Evolutionary conservation across 1,284 basidiomycete species (phyloP).

Genomic region (Tetrapyrgos nigripes): DNA sequence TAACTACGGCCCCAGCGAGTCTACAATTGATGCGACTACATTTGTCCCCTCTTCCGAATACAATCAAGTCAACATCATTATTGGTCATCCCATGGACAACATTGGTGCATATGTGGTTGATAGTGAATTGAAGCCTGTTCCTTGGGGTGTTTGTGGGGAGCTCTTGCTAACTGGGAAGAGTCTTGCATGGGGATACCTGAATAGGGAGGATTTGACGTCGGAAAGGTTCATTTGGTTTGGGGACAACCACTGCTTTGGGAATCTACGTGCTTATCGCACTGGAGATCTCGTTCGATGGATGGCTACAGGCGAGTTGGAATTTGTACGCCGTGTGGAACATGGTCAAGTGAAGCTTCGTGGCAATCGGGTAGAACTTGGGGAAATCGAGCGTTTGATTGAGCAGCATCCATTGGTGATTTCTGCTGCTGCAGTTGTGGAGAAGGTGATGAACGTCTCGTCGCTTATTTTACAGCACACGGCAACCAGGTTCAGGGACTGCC

Average conservation of each 20-base stretch:
- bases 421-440: background rate
- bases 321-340: background rate
- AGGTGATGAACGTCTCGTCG: background rate
- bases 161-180: background rate
- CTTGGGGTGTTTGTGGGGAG: conserved; percentile 2
- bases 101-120: background rate
- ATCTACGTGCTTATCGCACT: background rate
- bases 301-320: conserved; percentile 20
- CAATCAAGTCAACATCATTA: background rate
- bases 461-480: background rate
- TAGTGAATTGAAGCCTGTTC: background rate
- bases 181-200: conserved; percentile 7
- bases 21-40: conserved; percentile 1
- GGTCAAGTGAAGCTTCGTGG: background rate
- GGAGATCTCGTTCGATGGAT: conserved; percentile 5
- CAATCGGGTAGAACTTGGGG: background rate
- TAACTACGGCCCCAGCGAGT: conserved; percentile 9
- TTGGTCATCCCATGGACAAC: background rate
- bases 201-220: background rate
- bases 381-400: background rate
- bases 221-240: conserved; percentile 1
- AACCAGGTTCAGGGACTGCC: background rate
- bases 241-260: background rate
- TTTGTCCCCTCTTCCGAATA: background rate
- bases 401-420: background rate